Evolutionary conservation across 176 grass and related monocot species (phyloP), one percentile per base, ranked within the genome.

Genomic region (Triticum turgidum): DNA sequence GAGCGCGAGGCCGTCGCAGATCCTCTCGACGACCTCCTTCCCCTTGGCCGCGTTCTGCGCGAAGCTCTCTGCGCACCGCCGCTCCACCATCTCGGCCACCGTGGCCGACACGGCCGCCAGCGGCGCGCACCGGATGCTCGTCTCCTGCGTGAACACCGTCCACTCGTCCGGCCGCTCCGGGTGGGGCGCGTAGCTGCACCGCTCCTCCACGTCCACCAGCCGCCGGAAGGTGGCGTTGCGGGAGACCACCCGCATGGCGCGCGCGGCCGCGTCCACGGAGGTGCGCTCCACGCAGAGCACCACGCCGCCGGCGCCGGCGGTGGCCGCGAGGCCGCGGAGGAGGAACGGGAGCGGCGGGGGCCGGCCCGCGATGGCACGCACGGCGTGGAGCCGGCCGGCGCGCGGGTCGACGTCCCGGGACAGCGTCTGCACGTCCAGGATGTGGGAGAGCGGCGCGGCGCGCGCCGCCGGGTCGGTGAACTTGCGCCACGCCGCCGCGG

Each of bases 91-190:
- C 80, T 78, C 92, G 12, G 92, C 92, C 8, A 87, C 81, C 71
- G 49, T 6, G 13, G 77, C n/a, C 27, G 78, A 88, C 70, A 97
- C 85, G 52, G 88, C 86, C 1, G 87, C 69, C 4, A 94, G 84
- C 65, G 88, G 86, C 73, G 89, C 87, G 94, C 94, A 97, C 12
- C 86, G 83, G 84, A 97, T 94, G 88, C 73, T 81, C 4, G 92
- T 97, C 86, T 97, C 90, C 86, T 94, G 92, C 67, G 86, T 88
- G 84, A 72, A 92, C 65, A 90, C 9, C 72, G 92, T 97, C 94
- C 94, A 92, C 32, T 90, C 90, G 33, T 94, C 88, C 7, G 90
- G 92, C 24, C 81, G 76, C 6, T 87, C 83, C 29, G 88, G 92
- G 88, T 97, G 92, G 11, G 94, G 94, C n/a, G 17, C 41, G 88